Base-by-base conservation (phyloP, 2,329 filamentous ascomycete genomes). In the Alternaria arbusti region DNA sequence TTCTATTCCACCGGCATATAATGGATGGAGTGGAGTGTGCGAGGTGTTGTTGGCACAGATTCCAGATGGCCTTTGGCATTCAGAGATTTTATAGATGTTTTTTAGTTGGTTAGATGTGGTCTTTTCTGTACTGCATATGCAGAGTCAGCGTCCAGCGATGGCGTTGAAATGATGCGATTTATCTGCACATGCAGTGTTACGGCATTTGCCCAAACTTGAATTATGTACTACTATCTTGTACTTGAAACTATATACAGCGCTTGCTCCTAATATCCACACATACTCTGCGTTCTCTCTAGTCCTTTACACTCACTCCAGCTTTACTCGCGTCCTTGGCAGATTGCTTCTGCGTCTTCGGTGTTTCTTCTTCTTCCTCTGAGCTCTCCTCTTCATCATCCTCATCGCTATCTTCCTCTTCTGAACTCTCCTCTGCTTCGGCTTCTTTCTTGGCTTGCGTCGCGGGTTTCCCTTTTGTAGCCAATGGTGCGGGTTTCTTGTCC, bases 291-390 rank as follows among this genome's bases (percentile, higher is more conserved):
- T 17, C 12, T 20, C 15, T 17, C 30, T 59, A 82, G 56, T 82
- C 79, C 58, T 81, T 72, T 5, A 81, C 80, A 58, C 78, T 80
- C 57, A 74, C 75, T 10, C 73, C 72, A 2, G 79, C 80, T 57
- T 78, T 78, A 4, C 54, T 66, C 1, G 68, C 71, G n/a, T 70
- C 72, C 40, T 71, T 74, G 1, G 72, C 67, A 36, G 66, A 62
- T 57, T 77, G 73, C 7, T 68, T 59, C 57, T 78, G 73, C 28
- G 70, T 71, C 57, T 72, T 66, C 23, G 49, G 20, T 22, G 20
- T 28, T 4, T 65, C 54, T 7, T 54, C 61, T 47, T 68, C 64
- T 49, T 69, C 61, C 7, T 56, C 44, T 44, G 20, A 28, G 6
- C 46, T 58, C 30, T 54, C 49, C 3, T 52, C 47, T 1, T 64